Evolutionary conservation across 2,329 filamentous ascomycete genomes (phyloP).

Genomic region (Cordyceps tenuipes): DNA sequence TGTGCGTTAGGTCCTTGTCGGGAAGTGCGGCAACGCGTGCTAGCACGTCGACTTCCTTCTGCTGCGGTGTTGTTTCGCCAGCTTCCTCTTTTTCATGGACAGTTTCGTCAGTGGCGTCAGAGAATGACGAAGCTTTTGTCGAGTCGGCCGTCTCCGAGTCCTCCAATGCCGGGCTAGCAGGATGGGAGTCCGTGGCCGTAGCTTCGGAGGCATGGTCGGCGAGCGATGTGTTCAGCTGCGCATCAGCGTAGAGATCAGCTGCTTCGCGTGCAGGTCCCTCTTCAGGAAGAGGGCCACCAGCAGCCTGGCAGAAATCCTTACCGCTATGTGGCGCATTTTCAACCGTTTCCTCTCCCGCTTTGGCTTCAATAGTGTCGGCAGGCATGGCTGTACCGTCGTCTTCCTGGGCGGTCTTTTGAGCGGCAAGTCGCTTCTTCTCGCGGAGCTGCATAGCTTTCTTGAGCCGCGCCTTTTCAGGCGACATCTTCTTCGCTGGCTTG

Average conservation of each 20-base stretch:
- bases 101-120: slow-evolving; percentile 55
- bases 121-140: slow-evolving; percentile 56
- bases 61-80: neutral
- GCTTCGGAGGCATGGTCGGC: slow-evolving; percentile 40
- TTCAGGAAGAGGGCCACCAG: slow-evolving; percentile 29
- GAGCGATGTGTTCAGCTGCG: slow-evolving; percentile 30
- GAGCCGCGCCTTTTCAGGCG: slow-evolving; percentile 80
- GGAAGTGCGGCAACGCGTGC: neutral
- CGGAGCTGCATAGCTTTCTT: slow-evolving; percentile 91
- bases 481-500: slow-evolving; percentile 50
- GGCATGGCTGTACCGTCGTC: slow-evolving; percentile 18
- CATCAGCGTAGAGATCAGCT: slow-evolving; percentile 31
- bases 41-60: slow-evolving; percentile 12
- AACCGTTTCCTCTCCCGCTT: slow-evolving; percentile 1
- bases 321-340: slow-evolving; percentile 7
- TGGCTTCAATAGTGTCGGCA: slow-evolving; percentile 15
- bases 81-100: slow-evolving; percentile 30
- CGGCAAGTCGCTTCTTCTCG: slow-evolving; percentile 57
- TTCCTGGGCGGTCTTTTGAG: slow-evolving; percentile 17
- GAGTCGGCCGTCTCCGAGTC: slow-evolving; percentile 50
- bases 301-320: neutral
- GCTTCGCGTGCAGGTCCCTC: slow-evolving; percentile 40
- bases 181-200: slow-evolving; percentile 47
- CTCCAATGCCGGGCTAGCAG: slow-evolving; percentile 44
- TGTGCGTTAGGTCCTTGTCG: neutral